phyloP scores from a whole-genome alignment of 1,139 yeast species.

The Zygoascus sp. region DNA sequence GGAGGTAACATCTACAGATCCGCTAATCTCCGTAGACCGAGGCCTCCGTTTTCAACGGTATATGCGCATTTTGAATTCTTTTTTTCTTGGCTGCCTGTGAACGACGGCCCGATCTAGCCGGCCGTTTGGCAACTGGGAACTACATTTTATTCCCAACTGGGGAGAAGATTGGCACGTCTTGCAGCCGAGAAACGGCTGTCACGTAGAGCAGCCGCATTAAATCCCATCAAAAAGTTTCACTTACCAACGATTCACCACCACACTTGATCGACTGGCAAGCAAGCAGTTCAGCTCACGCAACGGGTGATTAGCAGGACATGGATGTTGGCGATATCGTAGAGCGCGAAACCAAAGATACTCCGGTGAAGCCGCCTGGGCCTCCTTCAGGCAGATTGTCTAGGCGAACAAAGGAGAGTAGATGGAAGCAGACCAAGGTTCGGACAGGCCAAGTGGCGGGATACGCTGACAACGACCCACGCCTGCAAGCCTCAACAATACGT shows the following conservation, averaged over 20 bases:
- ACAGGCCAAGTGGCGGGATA: background rate
- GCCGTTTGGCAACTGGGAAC: too few species aligned
- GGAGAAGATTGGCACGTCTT: too few species aligned
- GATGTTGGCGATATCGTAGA: constrained; percentile 19
- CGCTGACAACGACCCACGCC: constrained; percentile 1
- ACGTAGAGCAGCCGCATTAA: background rate
- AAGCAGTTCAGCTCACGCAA: background rate
- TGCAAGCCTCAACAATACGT: background rate
- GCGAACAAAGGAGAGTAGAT: constrained; percentile 2
- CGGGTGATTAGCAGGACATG: too few species aligned
- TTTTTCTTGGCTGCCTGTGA: too few species aligned
- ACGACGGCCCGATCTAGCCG: too few species aligned
- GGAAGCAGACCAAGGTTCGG: constrained; percentile 3
- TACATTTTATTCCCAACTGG: too few species aligned
- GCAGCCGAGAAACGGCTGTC: too few species aligned
- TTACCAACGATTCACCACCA: background rate
- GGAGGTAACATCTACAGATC: too few species aligned
- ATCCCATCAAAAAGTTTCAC: background rate
- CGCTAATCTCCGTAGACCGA: too few species aligned
- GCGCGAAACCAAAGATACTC: constrained; percentile 13
- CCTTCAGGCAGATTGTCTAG: constrained; percentile 12
- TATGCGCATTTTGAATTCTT: too few species aligned
- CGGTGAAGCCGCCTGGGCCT: constrained; percentile 15
- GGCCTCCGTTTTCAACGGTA: too few species aligned
- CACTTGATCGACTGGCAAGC: too few species aligned